These are phyloP conservation scores for Streptanthus diversifolius DNA, from an alignment of 345 rosid genomes.

Conservation along the genomic window DNA sequence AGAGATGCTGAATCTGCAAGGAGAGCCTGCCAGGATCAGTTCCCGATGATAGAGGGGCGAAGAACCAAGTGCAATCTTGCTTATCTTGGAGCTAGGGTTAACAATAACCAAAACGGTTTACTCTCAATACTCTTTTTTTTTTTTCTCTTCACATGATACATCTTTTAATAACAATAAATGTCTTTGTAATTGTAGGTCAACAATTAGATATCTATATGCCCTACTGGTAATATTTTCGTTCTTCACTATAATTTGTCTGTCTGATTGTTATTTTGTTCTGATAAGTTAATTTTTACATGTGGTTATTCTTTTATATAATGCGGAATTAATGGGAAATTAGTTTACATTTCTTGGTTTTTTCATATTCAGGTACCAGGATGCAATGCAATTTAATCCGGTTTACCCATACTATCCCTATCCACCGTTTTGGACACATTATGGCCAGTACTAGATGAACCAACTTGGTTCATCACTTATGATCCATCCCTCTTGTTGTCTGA, in stretches of 20 bases:
- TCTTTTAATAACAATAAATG: not conserved
- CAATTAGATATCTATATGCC: not conserved
- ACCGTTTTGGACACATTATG: not conserved
- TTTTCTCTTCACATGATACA: not conserved
- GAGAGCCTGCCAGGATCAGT: conserved; percentile 57
- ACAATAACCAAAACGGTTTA: conserved; percentile 8
- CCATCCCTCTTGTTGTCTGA: too few species aligned
- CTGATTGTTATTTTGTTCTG: not conserved
- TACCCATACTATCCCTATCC: not conserved
- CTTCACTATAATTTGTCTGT: not conserved
- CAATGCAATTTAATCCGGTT: not conserved
- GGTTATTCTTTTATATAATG: not conserved
- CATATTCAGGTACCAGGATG: not conserved
- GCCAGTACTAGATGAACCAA: not conserved
- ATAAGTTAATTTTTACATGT: not conserved
- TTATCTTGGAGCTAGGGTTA: conserved; percentile 28
- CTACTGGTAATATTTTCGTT: conserved; percentile 4
- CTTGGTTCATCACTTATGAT: too few species aligned
- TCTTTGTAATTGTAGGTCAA: not conserved
- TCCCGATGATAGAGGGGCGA: conserved; percentile 62
- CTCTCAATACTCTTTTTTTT: not conserved
- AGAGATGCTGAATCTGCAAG: conserved; percentile 60
- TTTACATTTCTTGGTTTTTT: not conserved
- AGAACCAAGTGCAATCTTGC: conserved; percentile 58
- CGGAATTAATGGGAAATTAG: not conserved